Evolutionary conservation across 1,284 basidiomycete genomes (phyloP).

Genomic region (Flammula alnicola): DNA sequence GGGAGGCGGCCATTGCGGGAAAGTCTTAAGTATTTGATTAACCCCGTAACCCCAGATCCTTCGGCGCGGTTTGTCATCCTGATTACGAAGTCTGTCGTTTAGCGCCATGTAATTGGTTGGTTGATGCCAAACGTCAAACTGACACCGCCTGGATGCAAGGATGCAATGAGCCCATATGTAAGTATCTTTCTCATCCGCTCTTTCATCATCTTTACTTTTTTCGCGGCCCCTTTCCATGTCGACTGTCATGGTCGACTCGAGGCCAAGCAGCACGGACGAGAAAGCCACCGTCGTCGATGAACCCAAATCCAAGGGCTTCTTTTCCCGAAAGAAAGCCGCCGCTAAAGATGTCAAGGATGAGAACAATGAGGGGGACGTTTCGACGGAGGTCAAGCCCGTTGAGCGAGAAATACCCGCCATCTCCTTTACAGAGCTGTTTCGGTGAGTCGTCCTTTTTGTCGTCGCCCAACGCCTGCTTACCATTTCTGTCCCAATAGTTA

Average conservation of each 20-base stretch:
- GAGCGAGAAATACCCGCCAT: conserved; percentile 43
- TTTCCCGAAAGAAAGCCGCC: conserved; percentile 34
- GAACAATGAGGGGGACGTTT: conserved; percentile 21
- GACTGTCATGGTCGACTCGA: conserved; percentile 39
- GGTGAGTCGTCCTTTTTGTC: conserved; percentile 38
- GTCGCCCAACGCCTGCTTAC: background rate
- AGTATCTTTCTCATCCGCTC: conserved; percentile 21
- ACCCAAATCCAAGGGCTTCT: conserved; percentile 35
- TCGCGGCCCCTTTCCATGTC: conserved; percentile 6
- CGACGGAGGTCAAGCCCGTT: conserved; percentile 31
- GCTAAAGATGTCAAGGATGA: conserved; percentile 26
- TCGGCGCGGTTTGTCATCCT: too few relatives aligned
- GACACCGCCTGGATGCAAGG: too few relatives aligned
- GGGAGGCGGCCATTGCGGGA: too few relatives aligned
- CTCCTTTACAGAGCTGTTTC: conserved; percentile 51
- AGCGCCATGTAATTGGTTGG: too few relatives aligned
- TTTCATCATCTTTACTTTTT: conserved; percentile 18
- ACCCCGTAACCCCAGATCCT: too few relatives aligned
- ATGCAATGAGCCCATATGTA: conserved; percentile 10
- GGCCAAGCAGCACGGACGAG: conserved; percentile 41
- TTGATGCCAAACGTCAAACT: too few relatives aligned
- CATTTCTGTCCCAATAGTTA: conserved; percentile 44
- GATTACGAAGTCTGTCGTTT: too few relatives aligned
- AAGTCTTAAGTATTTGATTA: too few relatives aligned
- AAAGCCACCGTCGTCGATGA: conserved; percentile 35